Evolutionary conservation across 257 asterid genomes (phyloP).

Genomic region (Echium plantagineum): DNA sequence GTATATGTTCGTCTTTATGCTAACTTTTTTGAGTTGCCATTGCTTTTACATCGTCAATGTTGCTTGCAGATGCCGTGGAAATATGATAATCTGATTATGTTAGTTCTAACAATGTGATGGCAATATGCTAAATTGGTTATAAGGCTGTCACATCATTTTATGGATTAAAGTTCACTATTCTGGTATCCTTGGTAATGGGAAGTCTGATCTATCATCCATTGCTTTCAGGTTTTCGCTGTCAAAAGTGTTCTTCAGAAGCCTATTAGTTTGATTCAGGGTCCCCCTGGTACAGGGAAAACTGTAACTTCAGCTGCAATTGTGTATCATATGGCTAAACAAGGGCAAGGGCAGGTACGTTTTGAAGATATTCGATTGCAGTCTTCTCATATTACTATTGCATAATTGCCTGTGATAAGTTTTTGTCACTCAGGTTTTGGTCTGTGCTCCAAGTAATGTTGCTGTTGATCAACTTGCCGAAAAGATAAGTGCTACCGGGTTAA

Average conservation of each 20-base stretch:
- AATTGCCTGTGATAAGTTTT: not conserved
- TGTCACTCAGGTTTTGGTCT: conserved; percentile 71
- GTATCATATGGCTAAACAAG: conserved; percentile 99
- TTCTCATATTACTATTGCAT: conserved; percentile 1
- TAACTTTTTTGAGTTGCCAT: too few relatives aligned
- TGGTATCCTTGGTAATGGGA: not conserved
- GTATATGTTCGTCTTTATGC: too few relatives aligned
- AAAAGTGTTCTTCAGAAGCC: conserved; percentile 97
- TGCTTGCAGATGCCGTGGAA: too few relatives aligned
- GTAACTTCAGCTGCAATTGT: conserved; percentile 98
- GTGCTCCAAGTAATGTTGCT: conserved; percentile 99
- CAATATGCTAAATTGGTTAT: too few relatives aligned
- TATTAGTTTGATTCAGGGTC: conserved; percentile 92
- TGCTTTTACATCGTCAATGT: too few relatives aligned
- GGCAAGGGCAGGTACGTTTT: conserved; percentile 76
- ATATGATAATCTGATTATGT: too few relatives aligned
- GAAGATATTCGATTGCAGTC: not conserved
- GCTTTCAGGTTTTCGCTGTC: conserved; percentile 77
- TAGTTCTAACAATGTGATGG: too few relatives aligned
- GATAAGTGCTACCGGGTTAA: conserved; percentile 94
- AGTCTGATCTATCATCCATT: conserved; percentile 1
- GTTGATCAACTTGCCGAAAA: conserved; percentile 99
- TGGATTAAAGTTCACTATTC: too few relatives aligned
- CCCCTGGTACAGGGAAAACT: conserved; percentile 98
- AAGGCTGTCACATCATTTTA: too few relatives aligned